Evolutionary conservation across 1,284 basidiomycete genomes (phyloP).

Genomic region (Lentinus polychrous): DNA sequence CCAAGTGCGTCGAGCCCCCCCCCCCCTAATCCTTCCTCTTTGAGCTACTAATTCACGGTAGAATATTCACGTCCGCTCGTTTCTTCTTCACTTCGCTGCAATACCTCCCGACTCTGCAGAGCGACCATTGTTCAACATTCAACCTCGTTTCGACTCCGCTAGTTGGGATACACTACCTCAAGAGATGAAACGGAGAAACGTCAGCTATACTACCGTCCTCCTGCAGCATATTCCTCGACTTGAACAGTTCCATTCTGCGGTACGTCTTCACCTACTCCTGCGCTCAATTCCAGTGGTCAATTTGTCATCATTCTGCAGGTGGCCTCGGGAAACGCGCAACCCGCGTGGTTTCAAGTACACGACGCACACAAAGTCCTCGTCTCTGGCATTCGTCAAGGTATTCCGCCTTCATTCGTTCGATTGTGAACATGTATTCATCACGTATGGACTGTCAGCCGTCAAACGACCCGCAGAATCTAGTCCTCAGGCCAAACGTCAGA

Average conservation of each 20-base stretch:
- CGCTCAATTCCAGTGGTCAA: not conserved
- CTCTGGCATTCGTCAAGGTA: not conserved
- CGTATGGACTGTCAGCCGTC: too few relatives aligned
- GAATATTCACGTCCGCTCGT: slow-evolving; percentile 19
- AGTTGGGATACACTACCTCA: slow-evolving; percentile 58
- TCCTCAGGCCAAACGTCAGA: too few relatives aligned
- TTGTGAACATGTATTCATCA: too few relatives aligned
- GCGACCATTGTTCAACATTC: slow-evolving; percentile 49
- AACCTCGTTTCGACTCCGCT: slow-evolving; percentile 44
- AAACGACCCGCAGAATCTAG: too few relatives aligned
- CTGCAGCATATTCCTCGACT: slow-evolving; percentile 40
- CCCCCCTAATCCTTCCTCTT: too few relatives aligned
- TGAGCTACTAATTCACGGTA: slow-evolving; percentile 3
- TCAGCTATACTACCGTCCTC: slow-evolving; percentile 49
- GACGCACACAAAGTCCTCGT: not conserved
- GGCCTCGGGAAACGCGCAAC: not conserved
- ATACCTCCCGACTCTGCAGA: slow-evolving; percentile 46
- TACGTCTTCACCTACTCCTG: slow-evolving; percentile 23
- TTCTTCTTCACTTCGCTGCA: slow-evolving; percentile 60
- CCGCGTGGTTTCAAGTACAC: slow-evolving; percentile 1
- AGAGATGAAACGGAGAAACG: slow-evolving; percentile 61
- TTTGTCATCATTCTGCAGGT: slow-evolving; percentile 2
- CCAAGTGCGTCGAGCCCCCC: not conserved
- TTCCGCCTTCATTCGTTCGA: too few relatives aligned
- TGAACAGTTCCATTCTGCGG: slow-evolving; percentile 43